Percentiles rank a stretch among this genome's conserved stretches.
phyloP scores from a whole-genome alignment of 2,329 filamentous ascomycete species.

The Geosmithia flava region DNA sequence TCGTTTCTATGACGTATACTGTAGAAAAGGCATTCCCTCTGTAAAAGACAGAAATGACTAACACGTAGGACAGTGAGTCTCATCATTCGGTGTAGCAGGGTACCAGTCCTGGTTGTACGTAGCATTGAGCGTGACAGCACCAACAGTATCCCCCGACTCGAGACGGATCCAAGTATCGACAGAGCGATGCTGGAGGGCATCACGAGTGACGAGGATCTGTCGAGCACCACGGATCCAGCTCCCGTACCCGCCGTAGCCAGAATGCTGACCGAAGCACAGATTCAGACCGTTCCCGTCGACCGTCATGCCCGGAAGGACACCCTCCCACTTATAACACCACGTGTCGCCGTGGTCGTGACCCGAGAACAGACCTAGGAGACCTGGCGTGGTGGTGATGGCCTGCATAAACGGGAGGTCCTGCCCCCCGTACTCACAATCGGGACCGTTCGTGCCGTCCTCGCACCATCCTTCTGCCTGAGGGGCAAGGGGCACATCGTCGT shows the following conservation, averaged over 20 bases:
- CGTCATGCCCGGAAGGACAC: slow-evolving; percentile 17
- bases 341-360: slow-evolving; percentile 56
- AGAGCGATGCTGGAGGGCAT: slow-evolving; percentile 22
- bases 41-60: no score
- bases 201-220: slow-evolving; percentile 36
- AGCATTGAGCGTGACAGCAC: slow-evolving; percentile 40
- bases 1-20: no score
- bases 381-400: slow-evolving; percentile 39
- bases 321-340: slow-evolving; percentile 42
- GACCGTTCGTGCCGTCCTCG: slow-evolving; percentile 20
- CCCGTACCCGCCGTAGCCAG: slow-evolving; percentile 60
- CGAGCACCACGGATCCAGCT: slow-evolving; percentile 48
- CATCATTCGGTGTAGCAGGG: slow-evolving; percentile 24
- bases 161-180: slow-evolving; percentile 50
- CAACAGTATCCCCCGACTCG: slow-evolving; percentile 40
- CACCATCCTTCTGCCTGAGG: slow-evolving; percentile 32
- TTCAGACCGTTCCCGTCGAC: slow-evolving; percentile 29
- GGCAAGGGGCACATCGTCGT: slow-evolving; percentile 27
- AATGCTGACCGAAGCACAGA: slow-evolving; percentile 50
- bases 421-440: slow-evolving; percentile 27
- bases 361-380: slow-evolving; percentile 45
- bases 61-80: slow-evolving; percentile 10
- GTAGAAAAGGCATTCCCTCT: no score
- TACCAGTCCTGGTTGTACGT: slow-evolving; percentile 48
- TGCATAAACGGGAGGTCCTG: slow-evolving; percentile 52